Conservation (phyloP, 1,284 basidiomycete species). For the Cryptococcus neoformans region DNA sequence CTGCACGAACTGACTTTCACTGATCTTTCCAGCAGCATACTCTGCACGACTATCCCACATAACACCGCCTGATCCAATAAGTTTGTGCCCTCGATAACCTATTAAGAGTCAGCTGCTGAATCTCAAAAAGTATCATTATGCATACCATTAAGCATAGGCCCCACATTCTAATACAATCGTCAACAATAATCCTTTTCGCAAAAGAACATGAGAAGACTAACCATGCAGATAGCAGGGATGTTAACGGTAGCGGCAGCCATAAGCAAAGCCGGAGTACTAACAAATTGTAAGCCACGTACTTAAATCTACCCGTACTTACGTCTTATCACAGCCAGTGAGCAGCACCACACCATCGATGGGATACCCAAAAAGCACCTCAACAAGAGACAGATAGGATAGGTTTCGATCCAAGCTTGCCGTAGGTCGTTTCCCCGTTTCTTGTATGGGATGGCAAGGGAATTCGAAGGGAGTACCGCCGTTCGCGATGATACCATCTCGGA, state of each 20-base stretch:
- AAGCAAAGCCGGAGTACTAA: conserved; percentile 41
- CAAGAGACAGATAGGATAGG: conserved; percentile 43
- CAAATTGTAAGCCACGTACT: conserved; percentile 6
- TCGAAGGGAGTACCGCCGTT: conserved; percentile 48
- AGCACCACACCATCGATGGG: conserved; percentile 48
- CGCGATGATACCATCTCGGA: conserved; percentile 48
- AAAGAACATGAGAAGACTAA: neutral
- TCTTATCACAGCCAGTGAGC: conserved; percentile 49
- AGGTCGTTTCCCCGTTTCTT: conserved; percentile 49
- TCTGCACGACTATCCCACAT: conserved; percentile 44
- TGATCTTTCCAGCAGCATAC: conserved; percentile 39
- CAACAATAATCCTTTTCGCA: neutral
- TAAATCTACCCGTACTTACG: conserved; percentile 56
- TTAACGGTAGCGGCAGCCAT: conserved; percentile 43
- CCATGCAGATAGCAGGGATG: conserved; percentile 43
- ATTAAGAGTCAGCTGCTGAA: neutral
- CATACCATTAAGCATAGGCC: conserved; percentile 44
- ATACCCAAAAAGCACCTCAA: conserved; percentile 48
- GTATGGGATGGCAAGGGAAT: conserved; percentile 50
- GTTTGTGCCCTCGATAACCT: conserved; percentile 37
- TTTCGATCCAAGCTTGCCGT: conserved; percentile 48
- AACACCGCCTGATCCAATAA: conserved; percentile 47
- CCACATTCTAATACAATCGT: conserved; percentile 29
- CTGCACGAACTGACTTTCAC: conserved; percentile 38
- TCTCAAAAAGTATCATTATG: neutral